Evolutionary conservation across 345 rosid species (phyloP).

Genomic region (Nasturtium officinale): DNA sequence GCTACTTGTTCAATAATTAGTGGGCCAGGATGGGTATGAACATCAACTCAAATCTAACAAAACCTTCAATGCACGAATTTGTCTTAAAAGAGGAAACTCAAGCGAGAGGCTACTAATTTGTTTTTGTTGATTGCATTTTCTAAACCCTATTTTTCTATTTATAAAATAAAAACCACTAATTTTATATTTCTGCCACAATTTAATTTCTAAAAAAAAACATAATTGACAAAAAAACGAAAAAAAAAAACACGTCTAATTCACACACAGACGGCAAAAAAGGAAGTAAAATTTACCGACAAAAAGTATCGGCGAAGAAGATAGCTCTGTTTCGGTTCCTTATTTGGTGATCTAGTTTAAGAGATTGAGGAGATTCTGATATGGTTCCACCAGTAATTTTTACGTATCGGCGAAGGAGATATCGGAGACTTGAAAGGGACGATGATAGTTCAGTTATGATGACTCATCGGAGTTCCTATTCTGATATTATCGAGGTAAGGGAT

Average conservation of each 20-base stretch:
- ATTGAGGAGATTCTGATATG: conserved; percentile 29
- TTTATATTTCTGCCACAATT: background rate
- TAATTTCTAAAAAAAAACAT: background rate
- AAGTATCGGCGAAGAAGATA: conserved; percentile 13
- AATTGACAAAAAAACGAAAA: background rate
- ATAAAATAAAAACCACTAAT: background rate
- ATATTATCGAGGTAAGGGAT: conserved; percentile 3
- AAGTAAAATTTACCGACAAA: background rate
- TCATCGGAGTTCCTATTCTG: conserved; percentile 20
- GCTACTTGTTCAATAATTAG: too few relatives aligned
- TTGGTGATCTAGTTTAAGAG: background rate
- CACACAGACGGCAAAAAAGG: background rate
- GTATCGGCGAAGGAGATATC: conserved; percentile 27
- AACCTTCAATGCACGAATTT: background rate
- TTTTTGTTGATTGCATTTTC: background rate
- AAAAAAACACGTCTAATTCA: background rate
- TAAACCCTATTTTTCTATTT: background rate
- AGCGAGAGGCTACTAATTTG: background rate
- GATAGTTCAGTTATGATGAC: conserved; percentile 5
- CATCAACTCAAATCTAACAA: background rate
- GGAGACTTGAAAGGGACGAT: background rate
- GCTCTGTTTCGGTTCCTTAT: conserved; percentile 11
- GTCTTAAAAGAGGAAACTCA: background rate
- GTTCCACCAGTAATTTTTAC: conserved; percentile 23
- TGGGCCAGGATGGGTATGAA: too few relatives aligned